Base-by-base conservation (phyloP, 1,284 basidiomycete genomes). In the Heterobasidion occidentale region DNA sequence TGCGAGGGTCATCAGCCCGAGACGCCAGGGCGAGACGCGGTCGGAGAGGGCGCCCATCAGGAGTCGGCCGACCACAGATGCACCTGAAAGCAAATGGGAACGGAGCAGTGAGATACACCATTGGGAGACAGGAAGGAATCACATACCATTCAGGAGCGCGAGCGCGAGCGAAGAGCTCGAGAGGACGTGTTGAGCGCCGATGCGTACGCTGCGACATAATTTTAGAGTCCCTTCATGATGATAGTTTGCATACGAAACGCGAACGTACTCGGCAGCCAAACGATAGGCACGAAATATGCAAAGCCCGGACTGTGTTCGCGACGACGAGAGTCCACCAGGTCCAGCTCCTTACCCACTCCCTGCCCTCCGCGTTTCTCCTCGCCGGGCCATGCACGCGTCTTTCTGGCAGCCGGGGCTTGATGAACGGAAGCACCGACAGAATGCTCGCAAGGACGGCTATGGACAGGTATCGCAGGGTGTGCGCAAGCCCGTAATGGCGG, bases 1-100 rank as follows among this genome's bases (percentile, higher is more conserved):
- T 17, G 59, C 35, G 46, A 65, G 58, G 1, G 65, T 63, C 5
- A 42, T 38, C 8, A 64, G 49, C 0, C 62, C 67, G 35, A 70
- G 58, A 14, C 60, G 48, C 67, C 71, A 74, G 1, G 73, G 68
- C 54, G 70, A 68, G 44, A 70, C 46, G 44, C 60, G 65, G 61
- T 77, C 74, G 5, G 71, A 68, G 7, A 75, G 63, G 54, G 65
- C 63, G 14, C 73, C 74, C 53, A 74, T 62, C 1, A 57, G 53
- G 9, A 73, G 52, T 12, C 71, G 65, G 9, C 71, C 68, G 11
- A 74, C 36, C 5, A 71, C 62, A 12, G 71, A 65, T 1, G 69
- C 63, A 38, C 35, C 46, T 53, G 51, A n/a, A 36, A n/a, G 7
- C 38, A 27, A 4, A 27, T 27, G 38, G 2, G n/a, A 42, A 42